phyloP scores from a whole-genome alignment of 169 alveolate genomes.

The Amoebophrya sp. region DNA sequence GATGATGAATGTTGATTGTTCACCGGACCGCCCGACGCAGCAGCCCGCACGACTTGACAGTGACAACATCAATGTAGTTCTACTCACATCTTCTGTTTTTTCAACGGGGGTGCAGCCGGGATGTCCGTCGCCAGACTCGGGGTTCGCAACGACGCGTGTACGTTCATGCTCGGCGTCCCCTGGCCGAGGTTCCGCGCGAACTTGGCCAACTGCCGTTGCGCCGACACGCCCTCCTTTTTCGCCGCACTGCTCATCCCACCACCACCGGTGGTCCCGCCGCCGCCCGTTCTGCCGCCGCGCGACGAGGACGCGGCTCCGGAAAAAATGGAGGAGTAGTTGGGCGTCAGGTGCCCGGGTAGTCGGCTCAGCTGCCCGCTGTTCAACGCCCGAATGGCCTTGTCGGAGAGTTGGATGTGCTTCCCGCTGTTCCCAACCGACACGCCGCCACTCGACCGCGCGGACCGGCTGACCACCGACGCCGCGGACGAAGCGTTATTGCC shows the following conservation, averaged over 20 bases:
- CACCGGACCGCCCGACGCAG: no score
- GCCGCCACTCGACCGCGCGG: no score
- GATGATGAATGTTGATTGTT: no score
- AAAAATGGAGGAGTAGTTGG: neutral
- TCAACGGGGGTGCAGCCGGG: neutral
- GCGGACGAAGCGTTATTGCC: no score
- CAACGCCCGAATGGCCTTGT: neutral
- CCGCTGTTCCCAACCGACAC: no score
- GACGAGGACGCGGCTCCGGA: no score
- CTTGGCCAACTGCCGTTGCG: neutral
- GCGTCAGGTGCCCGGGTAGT: neutral
- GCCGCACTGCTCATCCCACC: no score
- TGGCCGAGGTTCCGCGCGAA: neutral
- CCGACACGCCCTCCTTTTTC: neutral
- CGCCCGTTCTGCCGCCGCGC: no score
- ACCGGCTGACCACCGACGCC: no score
- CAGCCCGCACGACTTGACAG: no score
- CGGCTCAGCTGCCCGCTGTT: neutral
- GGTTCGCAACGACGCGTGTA: neutral
- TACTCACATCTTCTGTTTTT: neutral
- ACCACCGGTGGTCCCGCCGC: no score
- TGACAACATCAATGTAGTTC: no score
- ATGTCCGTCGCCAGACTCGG: neutral
- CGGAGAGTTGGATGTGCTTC: neutral
- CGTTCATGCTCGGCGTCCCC: neutral